A percentile compares a stretch with the other conserved stretches of the same genome.
These are phyloP conservation scores for Globisporangium echinulatum DNA, from an alignment of 352 stramenopile genomes.

Conservation along the genomic window DNA sequence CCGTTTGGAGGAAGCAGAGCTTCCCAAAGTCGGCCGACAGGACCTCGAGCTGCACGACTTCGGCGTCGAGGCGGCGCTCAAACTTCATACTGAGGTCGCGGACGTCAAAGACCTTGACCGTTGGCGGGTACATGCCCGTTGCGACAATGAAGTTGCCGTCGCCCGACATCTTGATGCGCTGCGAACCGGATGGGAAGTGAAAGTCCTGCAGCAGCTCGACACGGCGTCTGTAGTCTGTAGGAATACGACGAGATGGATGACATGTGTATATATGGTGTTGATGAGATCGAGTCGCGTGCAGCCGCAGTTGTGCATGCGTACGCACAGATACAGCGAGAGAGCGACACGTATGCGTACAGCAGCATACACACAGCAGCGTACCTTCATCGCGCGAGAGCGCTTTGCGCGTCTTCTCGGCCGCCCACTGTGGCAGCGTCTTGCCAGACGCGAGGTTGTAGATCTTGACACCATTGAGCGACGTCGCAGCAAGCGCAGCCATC, in stretches of 20 bases:
- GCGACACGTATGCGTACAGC: slow-evolving; percentile 19
- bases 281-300: not conserved
- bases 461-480: slow-evolving; percentile 89
- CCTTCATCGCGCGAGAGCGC: slow-evolving; percentile 65
- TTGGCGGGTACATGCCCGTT: slow-evolving; percentile 95
- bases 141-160: slow-evolving; percentile 97
- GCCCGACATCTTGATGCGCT: slow-evolving; percentile 90
- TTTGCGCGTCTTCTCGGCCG: slow-evolving; percentile 87
- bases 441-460: slow-evolving; percentile 95
- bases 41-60: slow-evolving; percentile 95
- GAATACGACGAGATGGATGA: too few species aligned
- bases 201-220: slow-evolving; percentile 99
- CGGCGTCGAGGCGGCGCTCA: slow-evolving; percentile 94
- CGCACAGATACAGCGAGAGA: slow-evolving; percentile 12
- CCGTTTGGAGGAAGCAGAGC: slow-evolving; percentile 93
- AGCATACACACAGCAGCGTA: not conserved
- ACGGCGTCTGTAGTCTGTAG: slow-evolving; percentile 80
- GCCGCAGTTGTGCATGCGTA: not conserved
- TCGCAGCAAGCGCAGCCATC: slow-evolving; percentile 75
- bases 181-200: slow-evolving; percentile 93
- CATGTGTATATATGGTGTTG: not conserved
- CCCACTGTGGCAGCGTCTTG: slow-evolving; percentile 93
- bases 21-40: slow-evolving; percentile 97
- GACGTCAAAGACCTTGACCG: slow-evolving; percentile 94
- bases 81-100: slow-evolving; percentile 99